A percentile compares a stretch with the other conserved stretches of the same genome.
These are phyloP conservation scores for Naganishia sp. DNA, from an alignment of 1,284 basidiomycete genomes.

Conservation along the genomic window DNA sequence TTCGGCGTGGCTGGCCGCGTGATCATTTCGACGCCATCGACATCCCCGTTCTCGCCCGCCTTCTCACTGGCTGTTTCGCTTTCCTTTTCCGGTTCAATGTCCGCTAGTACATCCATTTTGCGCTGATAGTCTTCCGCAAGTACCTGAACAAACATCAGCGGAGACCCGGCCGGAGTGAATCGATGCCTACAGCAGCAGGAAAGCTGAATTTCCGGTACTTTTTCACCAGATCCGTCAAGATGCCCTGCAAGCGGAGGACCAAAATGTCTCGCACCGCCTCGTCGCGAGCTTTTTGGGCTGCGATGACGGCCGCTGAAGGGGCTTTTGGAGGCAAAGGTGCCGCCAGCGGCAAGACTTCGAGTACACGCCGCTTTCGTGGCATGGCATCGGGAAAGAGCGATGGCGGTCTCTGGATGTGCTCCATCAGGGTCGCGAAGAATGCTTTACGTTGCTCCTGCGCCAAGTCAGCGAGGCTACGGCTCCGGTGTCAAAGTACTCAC, in stretches of 20 bases:
- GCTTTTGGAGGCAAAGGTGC: slow-evolving; percentile 83
- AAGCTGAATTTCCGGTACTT: slow-evolving; percentile 85
- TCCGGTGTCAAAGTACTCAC: slow-evolving; percentile 38
- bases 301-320: slow-evolving; percentile 79
- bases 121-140: slow-evolving; percentile 18
- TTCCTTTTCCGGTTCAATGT: slow-evolving; percentile 1
- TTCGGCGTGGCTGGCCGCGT: neutral
- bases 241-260: slow-evolving; percentile 81
- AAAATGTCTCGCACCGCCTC: slow-evolving; percentile 75
- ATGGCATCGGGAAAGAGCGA: slow-evolving; percentile 89
- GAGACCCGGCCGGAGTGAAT: neutral
- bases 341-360: slow-evolving; percentile 84
- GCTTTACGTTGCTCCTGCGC: slow-evolving; percentile 61
- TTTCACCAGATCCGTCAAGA: slow-evolving; percentile 84
- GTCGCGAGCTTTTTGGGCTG: slow-evolving; percentile 80
- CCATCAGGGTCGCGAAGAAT: slow-evolving; percentile 77
- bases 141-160: slow-evolving; percentile 1
- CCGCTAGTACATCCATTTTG: slow-evolving; percentile 5
- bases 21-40: neutral
- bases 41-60: neutral
- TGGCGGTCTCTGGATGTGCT: slow-evolving; percentile 71
- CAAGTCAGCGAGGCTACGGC: neutral
- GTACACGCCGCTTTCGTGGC: slow-evolving; percentile 75
- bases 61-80: neutral
- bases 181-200: slow-evolving; percentile 8